Evolutionary conservation across 1,284 basidiomycete species (phyloP).

Genomic region (Cryptococcus jaspeensis): DNA sequence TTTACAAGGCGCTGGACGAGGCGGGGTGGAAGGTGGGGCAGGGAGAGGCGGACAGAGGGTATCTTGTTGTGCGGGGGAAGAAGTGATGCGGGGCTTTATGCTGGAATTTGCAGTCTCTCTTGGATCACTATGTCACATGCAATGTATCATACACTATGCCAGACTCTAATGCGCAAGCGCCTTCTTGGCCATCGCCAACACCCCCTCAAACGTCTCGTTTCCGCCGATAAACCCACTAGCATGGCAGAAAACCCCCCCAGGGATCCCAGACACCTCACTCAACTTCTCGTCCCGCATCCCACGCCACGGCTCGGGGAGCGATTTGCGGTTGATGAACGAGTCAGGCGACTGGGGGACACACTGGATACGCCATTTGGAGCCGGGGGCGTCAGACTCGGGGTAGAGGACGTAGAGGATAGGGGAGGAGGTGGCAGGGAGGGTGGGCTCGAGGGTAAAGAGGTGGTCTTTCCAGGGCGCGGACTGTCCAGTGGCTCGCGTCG

Average conservation of each 20-base stretch:
- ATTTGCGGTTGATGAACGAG: constrained; percentile 86
- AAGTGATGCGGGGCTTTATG: not conserved
- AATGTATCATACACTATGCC: not conserved
- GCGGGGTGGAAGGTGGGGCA: constrained; percentile 44
- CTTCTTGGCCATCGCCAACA: constrained; percentile 71
- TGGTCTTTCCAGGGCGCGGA: constrained; percentile 69
- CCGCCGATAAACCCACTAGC: constrained; percentile 95
- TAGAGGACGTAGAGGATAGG: constrained; percentile 77
- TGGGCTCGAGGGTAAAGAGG: constrained; percentile 76
- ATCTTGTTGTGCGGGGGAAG: constrained; percentile 38
- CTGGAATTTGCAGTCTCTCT: not conserved
- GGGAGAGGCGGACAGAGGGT: constrained; percentile 35
- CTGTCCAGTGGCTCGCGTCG: constrained; percentile 24
- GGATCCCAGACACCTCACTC: constrained; percentile 70
- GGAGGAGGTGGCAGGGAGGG: constrained; percentile 24
- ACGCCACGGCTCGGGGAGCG: constrained; percentile 89
- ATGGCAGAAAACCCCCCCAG: constrained; percentile 87
- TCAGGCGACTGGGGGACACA: constrained; percentile 80
- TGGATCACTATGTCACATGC: not conserved
- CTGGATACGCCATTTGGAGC: constrained; percentile 85
- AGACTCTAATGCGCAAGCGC: constrained; percentile 53
- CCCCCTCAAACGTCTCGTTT: constrained; percentile 88
- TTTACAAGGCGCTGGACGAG: constrained; percentile 33
- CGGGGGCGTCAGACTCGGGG: constrained; percentile 66
- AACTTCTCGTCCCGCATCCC: constrained; percentile 84